A percentile compares a stretch with the other conserved stretches of the same genome.
phyloP scores from a whole-genome alignment of 2,329 filamentous ascomycete species.

The Apiospora saccharicola region DNA sequence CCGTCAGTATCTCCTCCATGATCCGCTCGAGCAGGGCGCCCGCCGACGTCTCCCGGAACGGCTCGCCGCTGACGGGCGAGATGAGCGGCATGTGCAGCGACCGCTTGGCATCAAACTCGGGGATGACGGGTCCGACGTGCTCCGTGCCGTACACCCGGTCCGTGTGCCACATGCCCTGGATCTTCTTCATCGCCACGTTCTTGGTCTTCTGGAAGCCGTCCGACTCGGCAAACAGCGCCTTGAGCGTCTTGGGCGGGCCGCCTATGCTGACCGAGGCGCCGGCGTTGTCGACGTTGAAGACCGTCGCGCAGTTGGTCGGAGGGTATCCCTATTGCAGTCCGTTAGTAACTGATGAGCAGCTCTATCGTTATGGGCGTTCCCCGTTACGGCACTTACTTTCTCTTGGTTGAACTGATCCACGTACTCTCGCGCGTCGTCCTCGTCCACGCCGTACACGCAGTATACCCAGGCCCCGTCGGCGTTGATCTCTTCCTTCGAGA shows the following conservation, averaged over 20 bases:
- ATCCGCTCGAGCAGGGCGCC: constrained; percentile 8
- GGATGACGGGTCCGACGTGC: constrained; percentile 7
- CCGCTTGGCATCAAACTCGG: background rate
- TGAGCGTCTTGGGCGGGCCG: constrained; percentile 10
- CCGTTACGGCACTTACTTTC: background rate
- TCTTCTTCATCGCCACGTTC: constrained; percentile 23
- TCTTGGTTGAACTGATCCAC: background rate
- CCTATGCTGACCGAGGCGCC: constrained; percentile 20
- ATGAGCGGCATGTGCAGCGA: background rate
- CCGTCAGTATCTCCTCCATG: constrained; percentile 20
- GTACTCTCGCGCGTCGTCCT: background rate
- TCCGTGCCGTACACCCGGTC: constrained; percentile 9
- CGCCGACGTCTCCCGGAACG: background rate
- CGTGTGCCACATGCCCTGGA: constrained; percentile 22
- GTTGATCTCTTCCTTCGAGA: constrained; percentile 14
- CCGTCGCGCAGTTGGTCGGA: background rate
- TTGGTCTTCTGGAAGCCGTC: constrained; percentile 17
- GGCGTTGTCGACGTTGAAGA: constrained; percentile 21
- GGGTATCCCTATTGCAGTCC: background rate
- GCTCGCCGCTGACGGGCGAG: constrained; percentile 12
- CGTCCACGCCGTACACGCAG: constrained; percentile 9
- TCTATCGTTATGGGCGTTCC: background rate
- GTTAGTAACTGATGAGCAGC: background rate
- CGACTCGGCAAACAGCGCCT: constrained; percentile 14
- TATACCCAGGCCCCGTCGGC: constrained; percentile 21